These are phyloP conservation scores for Magnaporthales sp. DNA, from an alignment of 2,329 filamentous ascomycete species.

Conservation along the genomic window DNA sequence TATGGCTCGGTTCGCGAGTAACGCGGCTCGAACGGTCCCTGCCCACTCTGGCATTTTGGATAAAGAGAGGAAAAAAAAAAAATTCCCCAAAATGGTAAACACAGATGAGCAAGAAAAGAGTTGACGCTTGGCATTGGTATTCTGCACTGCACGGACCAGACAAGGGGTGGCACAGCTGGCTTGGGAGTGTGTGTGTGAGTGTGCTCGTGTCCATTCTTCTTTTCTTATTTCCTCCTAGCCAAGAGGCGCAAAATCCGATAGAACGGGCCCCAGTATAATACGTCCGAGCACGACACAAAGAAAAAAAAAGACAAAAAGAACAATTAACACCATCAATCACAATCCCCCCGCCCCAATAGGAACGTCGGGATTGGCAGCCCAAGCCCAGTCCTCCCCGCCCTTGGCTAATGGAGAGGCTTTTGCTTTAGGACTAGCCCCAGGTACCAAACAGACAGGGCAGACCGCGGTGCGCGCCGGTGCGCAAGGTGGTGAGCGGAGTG, in stretches of 20 bases:
- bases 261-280: not conserved
- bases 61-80: not conserved
- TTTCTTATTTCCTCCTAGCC: not conserved
- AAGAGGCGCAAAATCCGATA: not conserved
- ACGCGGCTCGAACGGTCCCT: not conserved
- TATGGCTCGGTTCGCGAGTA: not conserved
- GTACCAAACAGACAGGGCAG: not conserved
- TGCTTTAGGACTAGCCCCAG: not conserved
- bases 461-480: not conserved
- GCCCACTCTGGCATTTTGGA: not conserved
- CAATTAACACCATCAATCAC: not conserved
- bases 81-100: not conserved
- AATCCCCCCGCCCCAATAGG: not conserved
- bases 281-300: not conserved
- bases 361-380: not conserved
- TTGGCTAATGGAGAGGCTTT: not conserved
- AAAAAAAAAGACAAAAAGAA: not conserved
- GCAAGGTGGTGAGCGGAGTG: not conserved
- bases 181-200: not conserved
- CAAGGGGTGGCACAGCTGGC: not conserved
- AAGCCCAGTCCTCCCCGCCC: not conserved
- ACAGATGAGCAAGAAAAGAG: not conserved
- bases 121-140: not conserved
- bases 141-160: not conserved
- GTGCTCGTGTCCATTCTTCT: not conserved